Evolutionary conservation across 805 yeast species (phyloP), one percentile per base, ranked within the genome.

Genomic region (Saccharomycopsis schoenii): DNA sequence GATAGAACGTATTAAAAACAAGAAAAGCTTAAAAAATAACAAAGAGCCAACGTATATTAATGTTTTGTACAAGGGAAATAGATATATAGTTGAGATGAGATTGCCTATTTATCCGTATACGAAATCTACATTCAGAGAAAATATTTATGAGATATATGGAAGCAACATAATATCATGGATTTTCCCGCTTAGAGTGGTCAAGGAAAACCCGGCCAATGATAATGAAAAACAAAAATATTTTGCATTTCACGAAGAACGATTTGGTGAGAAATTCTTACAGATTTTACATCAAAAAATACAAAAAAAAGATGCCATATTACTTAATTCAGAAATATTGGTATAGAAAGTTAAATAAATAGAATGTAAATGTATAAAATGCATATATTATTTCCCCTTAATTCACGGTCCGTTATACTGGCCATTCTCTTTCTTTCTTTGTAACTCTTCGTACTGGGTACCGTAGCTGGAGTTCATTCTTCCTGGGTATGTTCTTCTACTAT

Each of bases 1-100:
- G 21, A 62, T 64, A 14, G 66, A 64, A 60, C 54, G 59, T 34
- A 24, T 61, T 2, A 43, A 60, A 43, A 11, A 24, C 29, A 62
- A 39, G 42, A 36, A 34, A 40, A 29, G 42, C 21, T 1, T 19
- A 6, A 36, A 37, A 34, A 19, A 41, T 6, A 29, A 19, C 21
- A 54, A 56, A 17, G 51, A 55, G 8, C 21, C 52, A 17, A n/a
- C 50, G 10, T 62, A 24, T 25, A 40, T 64, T 43, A 64, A 64
- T 54, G 24, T 56, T 10, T 11, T 17, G n/a, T 47, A 62, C 24
- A 37, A 60, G 9, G 40, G 56, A 9, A 25, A 40, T 8, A 40
- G 64, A 42, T 57, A 56, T 21, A 39, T 64, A 21, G 51, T 64
- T 15, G 40, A 42, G 21, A 40, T 57, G 14, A 50, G 42, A 19